Conservation (phyloP, 225 moss, liverwort and hornwort species). For the Pleurozium schreberi region DNA sequence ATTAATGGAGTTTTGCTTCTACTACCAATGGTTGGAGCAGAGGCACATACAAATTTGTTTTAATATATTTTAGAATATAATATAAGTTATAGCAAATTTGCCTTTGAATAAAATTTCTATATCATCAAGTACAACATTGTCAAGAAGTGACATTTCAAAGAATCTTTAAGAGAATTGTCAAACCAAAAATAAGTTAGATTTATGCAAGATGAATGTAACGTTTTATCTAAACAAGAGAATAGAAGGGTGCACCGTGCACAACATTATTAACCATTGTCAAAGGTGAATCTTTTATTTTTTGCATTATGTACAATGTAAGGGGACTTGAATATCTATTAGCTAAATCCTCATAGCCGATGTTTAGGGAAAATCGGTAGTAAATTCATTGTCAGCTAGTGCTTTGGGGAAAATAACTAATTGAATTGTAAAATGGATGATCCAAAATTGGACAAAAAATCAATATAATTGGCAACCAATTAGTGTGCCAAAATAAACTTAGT, state of each 20-base stretch:
- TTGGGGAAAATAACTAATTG: too few relatives aligned
- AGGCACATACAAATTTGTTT: not conserved
- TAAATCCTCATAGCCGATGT: not conserved
- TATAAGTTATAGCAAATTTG: not conserved
- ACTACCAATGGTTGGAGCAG: not conserved
- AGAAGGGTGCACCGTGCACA: not conserved
- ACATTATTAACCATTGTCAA: not conserved
- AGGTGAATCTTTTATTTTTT: too few relatives aligned
- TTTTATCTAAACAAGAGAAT: not conserved
- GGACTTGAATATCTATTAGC: too few relatives aligned
- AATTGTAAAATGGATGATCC: not conserved
- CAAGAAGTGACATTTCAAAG: not conserved
- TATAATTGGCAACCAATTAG: accelerated
- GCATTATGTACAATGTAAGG: not conserved
- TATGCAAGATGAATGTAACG: not conserved
- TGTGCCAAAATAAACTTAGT: not conserved
- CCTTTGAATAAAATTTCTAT: not conserved
- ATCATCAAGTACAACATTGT: not conserved
- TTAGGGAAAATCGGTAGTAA: too few relatives aligned
- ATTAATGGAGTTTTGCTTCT: not conserved
- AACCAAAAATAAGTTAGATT: not conserved
- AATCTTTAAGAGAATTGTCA: not conserved
- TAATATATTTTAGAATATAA: not conserved
- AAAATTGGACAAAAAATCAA: not conserved
- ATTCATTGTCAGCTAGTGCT: not conserved